phyloP scores from a whole-genome alignment of 371 early-diverging fungal species.

The Actinomortierella wolfii region DNA sequence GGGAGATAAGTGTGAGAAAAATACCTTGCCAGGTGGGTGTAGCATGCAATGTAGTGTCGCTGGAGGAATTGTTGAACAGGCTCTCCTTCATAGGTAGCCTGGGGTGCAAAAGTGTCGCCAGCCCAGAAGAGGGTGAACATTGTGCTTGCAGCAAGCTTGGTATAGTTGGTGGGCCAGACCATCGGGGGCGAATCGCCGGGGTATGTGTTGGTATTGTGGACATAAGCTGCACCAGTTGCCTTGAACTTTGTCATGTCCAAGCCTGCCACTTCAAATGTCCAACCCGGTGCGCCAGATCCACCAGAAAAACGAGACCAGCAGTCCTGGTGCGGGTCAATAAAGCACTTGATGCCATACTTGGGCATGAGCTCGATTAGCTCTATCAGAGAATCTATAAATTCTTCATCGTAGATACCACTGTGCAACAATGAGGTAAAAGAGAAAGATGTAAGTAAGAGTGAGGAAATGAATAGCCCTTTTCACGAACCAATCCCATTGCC shows the following conservation, averaged over 20 bases:
- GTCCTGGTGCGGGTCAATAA: constrained; percentile 83
- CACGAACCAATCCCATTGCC: too few relatives aligned
- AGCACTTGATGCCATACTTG: constrained; percentile 76
- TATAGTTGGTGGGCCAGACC: constrained; percentile 89
- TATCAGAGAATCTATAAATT: constrained; percentile 77
- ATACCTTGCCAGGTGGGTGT: constrained; percentile 54
- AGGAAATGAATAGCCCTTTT: too few relatives aligned
- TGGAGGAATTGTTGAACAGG: constrained; percentile 63
- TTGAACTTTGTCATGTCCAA: constrained; percentile 72
- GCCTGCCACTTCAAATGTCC: constrained; percentile 76
- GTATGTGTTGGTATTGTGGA: constrained; percentile 71
- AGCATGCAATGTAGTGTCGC: constrained; percentile 57
- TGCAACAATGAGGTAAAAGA: constrained; percentile 19
- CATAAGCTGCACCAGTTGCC: constrained; percentile 76
- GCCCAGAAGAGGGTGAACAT: constrained; percentile 90
- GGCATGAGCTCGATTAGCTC: constrained; percentile 64
- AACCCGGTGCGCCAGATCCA: constrained; percentile 73
- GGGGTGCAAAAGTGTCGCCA: constrained; percentile 77
- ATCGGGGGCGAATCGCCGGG: constrained; percentile 71
- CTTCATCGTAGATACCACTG: constrained; percentile 78
- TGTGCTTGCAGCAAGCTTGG: constrained; percentile 78
- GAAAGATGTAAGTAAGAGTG: background rate
- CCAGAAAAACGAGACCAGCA: constrained; percentile 74
- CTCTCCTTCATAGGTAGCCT: constrained; percentile 51
- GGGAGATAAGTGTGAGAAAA: constrained; percentile 16